Evolutionary conservation across 441 rosid species (phyloP).

Genomic region (Dalechampia spathulata): DNA sequence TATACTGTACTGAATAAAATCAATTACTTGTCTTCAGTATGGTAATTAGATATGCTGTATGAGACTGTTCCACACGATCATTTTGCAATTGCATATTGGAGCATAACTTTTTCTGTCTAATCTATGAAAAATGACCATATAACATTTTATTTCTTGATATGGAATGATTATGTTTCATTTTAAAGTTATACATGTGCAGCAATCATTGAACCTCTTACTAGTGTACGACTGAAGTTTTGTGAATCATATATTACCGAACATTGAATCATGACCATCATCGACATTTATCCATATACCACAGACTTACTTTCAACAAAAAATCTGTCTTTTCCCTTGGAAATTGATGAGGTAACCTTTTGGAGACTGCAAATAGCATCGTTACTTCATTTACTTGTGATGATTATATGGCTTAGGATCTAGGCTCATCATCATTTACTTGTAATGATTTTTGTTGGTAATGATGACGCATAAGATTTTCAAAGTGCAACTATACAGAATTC

Average conservation of each 20-base stretch:
- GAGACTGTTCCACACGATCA: background rate
- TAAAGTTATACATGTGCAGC: too few species aligned
- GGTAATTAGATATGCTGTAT: background rate
- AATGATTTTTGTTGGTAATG: background rate
- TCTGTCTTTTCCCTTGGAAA: background rate
- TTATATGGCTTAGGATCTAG: too few species aligned
- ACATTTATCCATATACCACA: background rate
- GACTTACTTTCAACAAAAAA: background rate
- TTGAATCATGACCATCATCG: background rate
- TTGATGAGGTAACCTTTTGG: background rate
- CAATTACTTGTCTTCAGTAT: background rate
- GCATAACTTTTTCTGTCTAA: background rate
- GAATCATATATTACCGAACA: background rate
- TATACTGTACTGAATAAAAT: background rate
- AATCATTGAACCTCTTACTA: background rate
- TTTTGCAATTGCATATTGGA: conserved; percentile 2
- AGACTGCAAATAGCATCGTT: background rate
- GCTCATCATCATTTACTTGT: background rate
- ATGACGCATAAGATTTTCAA: background rate
- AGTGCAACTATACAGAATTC: background rate
- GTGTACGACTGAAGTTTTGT: background rate
- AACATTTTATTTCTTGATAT: background rate
- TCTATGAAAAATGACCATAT: background rate
- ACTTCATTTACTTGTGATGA: background rate
- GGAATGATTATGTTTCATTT: too few species aligned